A percentile compares a stretch with the other conserved stretches of the same genome.
These are phyloP conservation scores for Orobanche coerulescens DNA, from an alignment of 257 asterid species.

Conservation along the genomic window DNA sequence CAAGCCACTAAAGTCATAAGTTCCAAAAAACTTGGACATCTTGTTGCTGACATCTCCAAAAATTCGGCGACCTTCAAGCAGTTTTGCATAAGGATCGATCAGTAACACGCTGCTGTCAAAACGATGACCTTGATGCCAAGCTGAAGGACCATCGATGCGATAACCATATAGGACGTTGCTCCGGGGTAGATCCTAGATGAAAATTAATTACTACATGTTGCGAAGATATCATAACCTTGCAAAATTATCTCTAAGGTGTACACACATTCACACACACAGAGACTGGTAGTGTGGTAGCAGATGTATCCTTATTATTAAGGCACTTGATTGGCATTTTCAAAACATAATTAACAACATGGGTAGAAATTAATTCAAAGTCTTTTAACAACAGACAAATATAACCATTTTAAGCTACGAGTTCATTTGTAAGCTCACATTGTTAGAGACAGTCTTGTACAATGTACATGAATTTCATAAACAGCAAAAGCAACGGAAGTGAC, in stretches of 20 bases:
- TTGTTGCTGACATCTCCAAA: conserved; percentile 75
- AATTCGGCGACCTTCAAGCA: conserved; percentile 76
- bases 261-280: conserved; percentile 6
- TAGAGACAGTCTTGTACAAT: too few relatives aligned
- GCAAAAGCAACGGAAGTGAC: too few relatives aligned
- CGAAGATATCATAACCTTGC: too few relatives aligned
- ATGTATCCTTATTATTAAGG: background rate
- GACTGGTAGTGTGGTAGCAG: conserved; percentile 8
- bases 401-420: too few relatives aligned
- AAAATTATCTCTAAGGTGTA: too few relatives aligned
- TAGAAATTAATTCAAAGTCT: conserved; percentile 2
- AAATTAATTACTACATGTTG: too few relatives aligned
- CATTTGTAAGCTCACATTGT: too few relatives aligned
- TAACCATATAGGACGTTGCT: conserved; percentile 70
- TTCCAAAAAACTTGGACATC: conserved; percentile 59
- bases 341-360: conserved; percentile 4
- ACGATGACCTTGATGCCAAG: conserved; percentile 89
- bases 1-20: conserved; percentile 65
- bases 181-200: conserved; percentile 61
- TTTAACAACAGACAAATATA: too few relatives aligned
- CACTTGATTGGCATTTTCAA: background rate
- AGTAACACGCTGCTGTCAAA: conserved; percentile 59
- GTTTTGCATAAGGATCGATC: conserved; percentile 92
- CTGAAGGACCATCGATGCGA: conserved; percentile 73
- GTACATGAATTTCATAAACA: too few relatives aligned